These are phyloP conservation scores for Candida insectorum DNA, from an alignment of 805 yeast genomes.

Conservation along the genomic window DNA sequence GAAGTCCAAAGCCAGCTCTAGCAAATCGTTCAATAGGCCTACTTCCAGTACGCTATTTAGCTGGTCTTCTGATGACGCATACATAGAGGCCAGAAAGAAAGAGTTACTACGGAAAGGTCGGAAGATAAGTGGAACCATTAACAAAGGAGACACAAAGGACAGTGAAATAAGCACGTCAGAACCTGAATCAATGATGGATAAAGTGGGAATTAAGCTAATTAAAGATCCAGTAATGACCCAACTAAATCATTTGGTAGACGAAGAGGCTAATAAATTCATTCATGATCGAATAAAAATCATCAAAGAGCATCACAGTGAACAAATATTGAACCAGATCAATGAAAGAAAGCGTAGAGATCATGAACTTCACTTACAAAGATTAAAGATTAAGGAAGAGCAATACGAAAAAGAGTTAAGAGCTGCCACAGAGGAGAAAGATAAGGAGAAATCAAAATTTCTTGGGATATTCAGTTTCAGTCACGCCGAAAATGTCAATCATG, in stretches of 20 bases:
- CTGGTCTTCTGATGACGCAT: conserved; percentile 43
- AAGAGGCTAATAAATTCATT: conserved; percentile 35
- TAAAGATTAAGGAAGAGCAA: conserved; percentile 37
- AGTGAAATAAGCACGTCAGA: not conserved
- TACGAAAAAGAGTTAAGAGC: conserved; percentile 28
- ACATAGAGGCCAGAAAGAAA: conserved; percentile 28
- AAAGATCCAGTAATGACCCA: conserved; percentile 19
- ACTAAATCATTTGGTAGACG: conserved; percentile 28
- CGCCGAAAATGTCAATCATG: conserved; percentile 1
- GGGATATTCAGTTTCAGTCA: conserved; percentile 11
- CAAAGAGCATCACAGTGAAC: conserved; percentile 35
- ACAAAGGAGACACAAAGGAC: conserved; percentile 1
- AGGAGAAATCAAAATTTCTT: conserved; percentile 12
- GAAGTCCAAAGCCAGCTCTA: conserved; percentile 9
- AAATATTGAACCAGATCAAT: conserved; percentile 32
- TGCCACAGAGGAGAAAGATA: conserved; percentile 22
- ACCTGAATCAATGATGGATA: conserved; percentile 4
- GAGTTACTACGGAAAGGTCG: conserved; percentile 14
- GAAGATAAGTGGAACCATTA: not conserved
- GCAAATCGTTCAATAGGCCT: conserved; percentile 8
- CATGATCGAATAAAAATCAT: conserved; percentile 37
- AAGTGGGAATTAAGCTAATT: conserved; percentile 13
- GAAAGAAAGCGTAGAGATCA: conserved; percentile 40
- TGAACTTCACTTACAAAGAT: conserved; percentile 31
- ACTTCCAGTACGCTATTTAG: conserved; percentile 34